These are phyloP conservation scores for Cladosporium sp. DNA, from an alignment of 2,329 filamentous ascomycete genomes.

Conservation along the genomic window DNA sequence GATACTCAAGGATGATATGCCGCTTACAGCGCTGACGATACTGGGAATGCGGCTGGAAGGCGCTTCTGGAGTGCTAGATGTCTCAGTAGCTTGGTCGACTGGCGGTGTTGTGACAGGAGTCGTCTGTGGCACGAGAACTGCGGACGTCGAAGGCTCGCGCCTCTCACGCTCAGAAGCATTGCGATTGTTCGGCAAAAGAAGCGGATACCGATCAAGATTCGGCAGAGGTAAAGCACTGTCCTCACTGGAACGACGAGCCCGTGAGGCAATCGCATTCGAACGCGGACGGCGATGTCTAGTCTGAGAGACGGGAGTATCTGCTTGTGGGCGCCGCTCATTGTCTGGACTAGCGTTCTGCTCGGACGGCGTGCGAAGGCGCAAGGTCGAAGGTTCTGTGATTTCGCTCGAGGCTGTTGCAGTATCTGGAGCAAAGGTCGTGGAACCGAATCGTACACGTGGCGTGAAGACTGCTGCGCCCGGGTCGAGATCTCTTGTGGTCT, in stretches of 20 bases:
- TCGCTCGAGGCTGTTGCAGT: conserved; percentile 4
- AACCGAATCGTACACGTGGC: conserved; percentile 29
- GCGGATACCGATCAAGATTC: conserved; percentile 29
- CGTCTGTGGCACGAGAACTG: neutral
- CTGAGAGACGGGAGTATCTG: neutral
- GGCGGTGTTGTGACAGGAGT: neutral
- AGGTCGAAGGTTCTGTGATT: conserved; percentile 11
- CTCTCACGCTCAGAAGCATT: conserved; percentile 6
- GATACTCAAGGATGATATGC: neutral
- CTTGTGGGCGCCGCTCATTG: neutral
- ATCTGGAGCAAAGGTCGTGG: conserved; percentile 18
- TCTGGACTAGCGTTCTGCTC: conserved; percentile 25
- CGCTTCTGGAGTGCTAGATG: neutral
- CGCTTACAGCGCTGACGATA: conserved; percentile 25
- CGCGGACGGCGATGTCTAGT: neutral
- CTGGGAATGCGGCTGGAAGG: conserved; percentile 12
- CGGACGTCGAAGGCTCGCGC: neutral
- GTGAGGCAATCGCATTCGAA: conserved; percentile 5
- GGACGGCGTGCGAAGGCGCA: conserved; percentile 27
- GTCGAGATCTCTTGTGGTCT: conserved; percentile 23
- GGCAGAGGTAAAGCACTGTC: conserved; percentile 4
- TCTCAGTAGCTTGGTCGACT: neutral
- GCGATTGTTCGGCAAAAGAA: conserved; percentile 23
- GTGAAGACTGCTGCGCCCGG: conserved; percentile 33
- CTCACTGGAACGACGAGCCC: conserved; percentile 1